Base-by-base conservation (phyloP, 2,329 filamentous ascomycete genomes). In the Paracorniculantispora psalliotae region DNA sequence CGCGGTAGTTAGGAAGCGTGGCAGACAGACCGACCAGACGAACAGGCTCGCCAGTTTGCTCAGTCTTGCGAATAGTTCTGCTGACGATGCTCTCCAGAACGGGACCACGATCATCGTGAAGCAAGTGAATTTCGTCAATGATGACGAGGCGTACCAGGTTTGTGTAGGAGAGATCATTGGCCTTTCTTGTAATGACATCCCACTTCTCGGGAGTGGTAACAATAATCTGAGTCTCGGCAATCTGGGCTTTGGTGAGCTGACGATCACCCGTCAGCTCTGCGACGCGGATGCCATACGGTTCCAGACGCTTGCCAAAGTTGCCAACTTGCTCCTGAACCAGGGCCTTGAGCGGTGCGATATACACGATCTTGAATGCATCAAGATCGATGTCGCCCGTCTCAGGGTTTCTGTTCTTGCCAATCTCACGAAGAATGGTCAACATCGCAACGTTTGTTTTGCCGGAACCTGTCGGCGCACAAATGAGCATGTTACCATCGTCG, bases 361-460 rank as follows among this genome's bases (percentile, higher is more conserved):
- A 99, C 44, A 99, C 89, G 67, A 99, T 97, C 77, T 99, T 99
- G 80, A 99, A 99, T 46, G 92, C 87, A 68, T 99, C 94, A 9
- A 99, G 79, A 72, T 96, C 91, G 63, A 99, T 94, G 61, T 96
- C 89, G n/a, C 94, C 94, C 1, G 91, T 96, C 63, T 88, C 80
- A 0, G 90, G 85, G 68, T 99, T 88, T 60, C 93, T 85, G 70
- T 99, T 88, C 78, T 97, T 99, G 62, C 94, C 94, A 69, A 99
- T 92, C 72, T 99, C 96, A 63, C 93, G 90, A 41, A 99, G 81
- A 69, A 99, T 97, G 2, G 93, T 88, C 63, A 99, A 80, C 93
- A 99, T 97, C 44, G 93, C 93, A 54, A 99, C 94, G 69, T 99
- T 99, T 1, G 94, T 99, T 78, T 99, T 99, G 70, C 94, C 94